A percentile compares a stretch with the other conserved stretches of the same genome.
These are phyloP conservation scores for Leptodermis oblonga DNA, from an alignment of 257 asterid genomes.

Conservation along the genomic window DNA sequence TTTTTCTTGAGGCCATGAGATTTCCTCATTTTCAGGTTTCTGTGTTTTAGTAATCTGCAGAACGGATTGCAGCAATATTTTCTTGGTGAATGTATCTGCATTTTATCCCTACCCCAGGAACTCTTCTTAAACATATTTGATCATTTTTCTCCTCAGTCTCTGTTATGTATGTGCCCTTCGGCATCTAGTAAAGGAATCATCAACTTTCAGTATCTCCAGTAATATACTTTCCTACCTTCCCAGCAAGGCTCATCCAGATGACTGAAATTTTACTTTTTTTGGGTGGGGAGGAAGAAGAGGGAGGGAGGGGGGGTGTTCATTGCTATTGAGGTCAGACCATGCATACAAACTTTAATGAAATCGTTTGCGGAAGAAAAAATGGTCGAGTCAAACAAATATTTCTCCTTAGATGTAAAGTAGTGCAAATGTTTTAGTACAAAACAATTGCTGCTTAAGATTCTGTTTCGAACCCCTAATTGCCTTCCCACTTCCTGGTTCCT, in stretches of 20 bases:
- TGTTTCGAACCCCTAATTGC: not conserved
- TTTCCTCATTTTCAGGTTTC: not conserved
- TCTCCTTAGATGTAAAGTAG: not conserved
- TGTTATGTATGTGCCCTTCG: too few relatives aligned
- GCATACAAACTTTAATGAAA: not conserved
- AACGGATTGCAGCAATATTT: not conserved
- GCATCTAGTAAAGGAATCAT: not conserved
- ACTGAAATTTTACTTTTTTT: not conserved
- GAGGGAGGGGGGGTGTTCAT: too few relatives aligned
- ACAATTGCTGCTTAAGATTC: not conserved
- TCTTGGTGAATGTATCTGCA: not conserved
- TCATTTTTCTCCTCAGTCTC: not conserved
- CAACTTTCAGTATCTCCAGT: not conserved
- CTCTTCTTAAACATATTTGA: not conserved
- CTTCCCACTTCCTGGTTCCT: not conserved
- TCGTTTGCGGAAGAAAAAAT: not conserved
- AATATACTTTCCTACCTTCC: not conserved
- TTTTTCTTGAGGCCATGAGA: conserved; percentile 24
- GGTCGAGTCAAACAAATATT: not conserved
- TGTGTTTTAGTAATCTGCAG: not conserved
- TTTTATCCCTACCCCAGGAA: not conserved
- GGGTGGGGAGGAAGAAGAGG: too few relatives aligned
- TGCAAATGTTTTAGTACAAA: not conserved
- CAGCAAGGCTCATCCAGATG: not conserved
- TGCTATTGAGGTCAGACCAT: not conserved